Base-by-base conservation (phyloP, 2,329 filamentous ascomycete genomes). In the Fusarium sp. region DNA sequence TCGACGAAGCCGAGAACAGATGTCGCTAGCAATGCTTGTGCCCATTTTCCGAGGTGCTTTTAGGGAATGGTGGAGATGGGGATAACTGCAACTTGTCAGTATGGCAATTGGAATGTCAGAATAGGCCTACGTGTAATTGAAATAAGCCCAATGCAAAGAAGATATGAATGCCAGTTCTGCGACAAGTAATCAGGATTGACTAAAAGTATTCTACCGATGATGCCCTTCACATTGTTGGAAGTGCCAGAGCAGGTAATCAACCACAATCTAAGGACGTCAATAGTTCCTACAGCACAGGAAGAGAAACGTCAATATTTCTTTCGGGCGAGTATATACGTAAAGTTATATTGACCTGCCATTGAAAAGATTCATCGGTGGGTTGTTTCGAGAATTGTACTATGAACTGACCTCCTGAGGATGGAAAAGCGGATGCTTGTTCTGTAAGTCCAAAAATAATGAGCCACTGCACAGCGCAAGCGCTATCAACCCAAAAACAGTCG, bases 101-200 rank as follows among this genome's bases (percentile, higher is more conserved):
- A n/a, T 3, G 1, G n/a, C 7, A 2, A 4, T 12, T 1, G 3
- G 18, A 18, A 3, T n/a, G 14, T 1, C 3, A 4, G 12, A 15
- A 17, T 7, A n/a, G 4, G 4, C 26, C 20, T 0, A 15, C 45
- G 45, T 33, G 45, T 33, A 6, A 49, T 49, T 0, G 32, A 3
- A 0, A 49, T 49, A 11, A 49, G 45, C 0, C 45, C 45, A 0
- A 33, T 17, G n/a, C 32, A 49, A 9, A 49, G 10, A 14, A 33
- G 7, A 0, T 33, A 49, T 1, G 45, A 49, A 33, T 49, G 45
- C 27, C 45, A 49, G 27, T 49, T 49, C 27, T 49, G 27, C 9
- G 27, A 27, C 0, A 17, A 30, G 46, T 49, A 23, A 23, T 23
- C 30, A 7, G 46, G 30, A 4, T 33, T 23, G 30, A 49, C 30